Conservation (phyloP, 2,329 filamentous ascomycete genomes). For the Beauveria caledonica region DNA sequence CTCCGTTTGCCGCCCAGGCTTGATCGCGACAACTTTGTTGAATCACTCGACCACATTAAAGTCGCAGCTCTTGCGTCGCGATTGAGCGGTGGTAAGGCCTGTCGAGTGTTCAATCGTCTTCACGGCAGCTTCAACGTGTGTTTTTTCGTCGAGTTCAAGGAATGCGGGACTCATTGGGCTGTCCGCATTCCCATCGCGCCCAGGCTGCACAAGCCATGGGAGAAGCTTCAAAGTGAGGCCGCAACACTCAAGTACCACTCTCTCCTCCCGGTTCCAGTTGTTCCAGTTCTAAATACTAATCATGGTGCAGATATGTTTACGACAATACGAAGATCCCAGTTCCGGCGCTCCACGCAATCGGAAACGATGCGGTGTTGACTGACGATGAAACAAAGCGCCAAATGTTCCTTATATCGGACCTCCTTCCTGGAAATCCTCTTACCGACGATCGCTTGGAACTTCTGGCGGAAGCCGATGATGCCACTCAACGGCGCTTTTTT, state of each 20-base stretch:
- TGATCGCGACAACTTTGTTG: neutral
- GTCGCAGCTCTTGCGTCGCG: neutral
- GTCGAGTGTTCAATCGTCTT: neutral
- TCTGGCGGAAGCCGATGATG: neutral
- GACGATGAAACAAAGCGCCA: neutral
- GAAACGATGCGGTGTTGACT: neutral
- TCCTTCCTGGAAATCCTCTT: neutral
- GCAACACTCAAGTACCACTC: neutral
- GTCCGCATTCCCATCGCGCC: neutral
- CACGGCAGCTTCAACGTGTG: neutral
- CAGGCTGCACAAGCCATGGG: neutral
- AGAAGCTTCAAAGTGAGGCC: neutral
- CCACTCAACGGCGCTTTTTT: neutral
- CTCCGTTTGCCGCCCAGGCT: neutral
- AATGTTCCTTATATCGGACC: neutral
- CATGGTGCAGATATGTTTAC: neutral
- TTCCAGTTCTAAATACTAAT: neutral
- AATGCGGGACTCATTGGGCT: neutral
- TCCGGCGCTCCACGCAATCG: neutral
- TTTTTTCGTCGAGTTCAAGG: neutral
- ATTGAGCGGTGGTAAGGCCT: neutral
- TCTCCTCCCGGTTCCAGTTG: neutral
- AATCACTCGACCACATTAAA: neutral
- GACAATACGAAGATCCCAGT: neutral
- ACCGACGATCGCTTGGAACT: neutral